These are phyloP conservation scores for Zhuliangozyma parablackwelliae DNA, from an alignment of 1,139 yeast species.

Conservation along the genomic window DNA sequence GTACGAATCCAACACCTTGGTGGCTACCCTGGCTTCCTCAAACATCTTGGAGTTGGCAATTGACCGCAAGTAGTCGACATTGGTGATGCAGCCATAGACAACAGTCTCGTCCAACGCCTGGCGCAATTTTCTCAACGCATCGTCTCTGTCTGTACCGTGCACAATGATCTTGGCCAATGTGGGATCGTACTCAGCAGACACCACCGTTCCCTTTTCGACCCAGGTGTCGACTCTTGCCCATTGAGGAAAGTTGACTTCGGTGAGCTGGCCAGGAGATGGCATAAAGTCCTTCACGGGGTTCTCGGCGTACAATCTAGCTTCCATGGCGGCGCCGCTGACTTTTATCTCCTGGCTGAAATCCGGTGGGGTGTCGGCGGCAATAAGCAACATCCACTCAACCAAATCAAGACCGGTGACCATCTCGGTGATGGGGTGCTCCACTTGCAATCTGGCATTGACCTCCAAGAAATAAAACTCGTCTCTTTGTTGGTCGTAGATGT, in stretches of 20 bases:
- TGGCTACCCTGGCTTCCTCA: slow-evolving; percentile 74
- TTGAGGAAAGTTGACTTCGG: slow-evolving; percentile 77
- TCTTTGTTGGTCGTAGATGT: slow-evolving; percentile 77
- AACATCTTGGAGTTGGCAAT: slow-evolving; percentile 84
- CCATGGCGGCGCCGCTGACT: slow-evolving; percentile 88
- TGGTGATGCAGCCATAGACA: slow-evolving; percentile 83
- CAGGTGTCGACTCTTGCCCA: slow-evolving; percentile 95
- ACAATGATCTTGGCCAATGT: slow-evolving; percentile 95
- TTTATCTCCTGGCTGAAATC: slow-evolving; percentile 56
- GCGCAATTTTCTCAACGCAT: slow-evolving; percentile 72
- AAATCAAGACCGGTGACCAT: slow-evolving; percentile 89
- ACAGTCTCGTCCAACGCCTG: slow-evolving; percentile 82
- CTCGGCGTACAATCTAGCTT: slow-evolving; percentile 93
- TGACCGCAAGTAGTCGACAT: slow-evolving; percentile 82
- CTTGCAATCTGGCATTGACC: slow-evolving; percentile 95
- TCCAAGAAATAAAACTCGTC: slow-evolving; percentile 93
- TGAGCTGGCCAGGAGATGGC: slow-evolving; percentile 94
- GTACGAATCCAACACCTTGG: slow-evolving; percentile 82
- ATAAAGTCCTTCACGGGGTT: slow-evolving; percentile 91
- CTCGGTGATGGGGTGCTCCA: slow-evolving; percentile 96
- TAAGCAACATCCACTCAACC: slow-evolving; percentile 93
- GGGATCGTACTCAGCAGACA: slow-evolving; percentile 94
- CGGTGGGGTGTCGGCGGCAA: slow-evolving; percentile 88
- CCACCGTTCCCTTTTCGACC: slow-evolving; percentile 85
- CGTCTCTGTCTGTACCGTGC: slow-evolving; percentile 82